These are phyloP conservation scores for Eudorina sp. DNA, from an alignment of 139 green algal genomes.

Conservation along the genomic window DNA sequence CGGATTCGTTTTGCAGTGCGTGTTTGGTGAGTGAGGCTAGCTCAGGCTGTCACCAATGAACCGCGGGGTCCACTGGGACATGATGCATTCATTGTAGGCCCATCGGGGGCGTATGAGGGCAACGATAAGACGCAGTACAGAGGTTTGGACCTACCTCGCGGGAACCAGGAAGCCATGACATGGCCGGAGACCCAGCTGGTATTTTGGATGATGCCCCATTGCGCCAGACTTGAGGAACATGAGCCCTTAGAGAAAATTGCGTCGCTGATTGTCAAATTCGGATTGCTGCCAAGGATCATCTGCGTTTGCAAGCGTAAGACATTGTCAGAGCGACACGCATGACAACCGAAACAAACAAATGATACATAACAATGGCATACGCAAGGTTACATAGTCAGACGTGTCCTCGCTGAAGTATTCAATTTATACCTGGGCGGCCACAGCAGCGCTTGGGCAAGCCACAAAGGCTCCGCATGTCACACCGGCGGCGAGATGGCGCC, in stretches of 20 bases:
- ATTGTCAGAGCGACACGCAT: not conserved
- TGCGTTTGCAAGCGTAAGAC: not conserved
- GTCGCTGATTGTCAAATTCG: not conserved
- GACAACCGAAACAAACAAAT: not conserved
- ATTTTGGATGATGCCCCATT: constrained; percentile 22
- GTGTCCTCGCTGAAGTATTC: not conserved
- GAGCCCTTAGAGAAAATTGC: constrained; percentile 4
- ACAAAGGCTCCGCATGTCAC: not conserved
- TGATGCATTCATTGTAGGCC: not conserved
- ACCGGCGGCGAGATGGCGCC: not conserved
- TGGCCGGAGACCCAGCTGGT: not conserved
- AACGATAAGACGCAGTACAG: not conserved
- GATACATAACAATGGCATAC: not conserved
- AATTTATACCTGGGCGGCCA: not conserved
- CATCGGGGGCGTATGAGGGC: too few relatives aligned
- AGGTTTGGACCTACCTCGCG: not conserved
- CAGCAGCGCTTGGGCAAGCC: not conserved
- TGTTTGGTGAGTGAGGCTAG: not conserved
- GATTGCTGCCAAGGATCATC: constrained; percentile 19
- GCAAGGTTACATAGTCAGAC: too few relatives aligned
- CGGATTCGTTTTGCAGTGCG: not conserved
- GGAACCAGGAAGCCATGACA: not conserved
- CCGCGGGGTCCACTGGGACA: not conserved
- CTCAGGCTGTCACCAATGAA: not conserved
- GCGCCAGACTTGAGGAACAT: not conserved